Evolutionary conservation across 2,329 filamentous ascomycete species (phyloP).

Genomic region (Aspergillus spinulosporus): DNA sequence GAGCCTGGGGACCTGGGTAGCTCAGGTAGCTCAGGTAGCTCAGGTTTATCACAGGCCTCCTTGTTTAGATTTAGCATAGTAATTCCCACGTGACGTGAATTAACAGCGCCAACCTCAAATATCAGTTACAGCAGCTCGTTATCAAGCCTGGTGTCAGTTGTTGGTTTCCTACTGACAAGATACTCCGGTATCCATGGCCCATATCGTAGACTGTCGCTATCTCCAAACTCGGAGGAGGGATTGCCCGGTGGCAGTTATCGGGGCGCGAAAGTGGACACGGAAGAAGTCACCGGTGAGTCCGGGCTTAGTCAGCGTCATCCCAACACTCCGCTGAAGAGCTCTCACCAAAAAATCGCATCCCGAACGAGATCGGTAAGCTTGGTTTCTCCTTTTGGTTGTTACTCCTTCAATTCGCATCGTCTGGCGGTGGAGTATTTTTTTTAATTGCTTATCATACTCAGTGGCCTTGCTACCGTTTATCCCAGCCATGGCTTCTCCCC

Average conservation of each 20-base stretch:
- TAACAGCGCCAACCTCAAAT: too few species aligned
- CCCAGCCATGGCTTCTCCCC: constrained; percentile 57
- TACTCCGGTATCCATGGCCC: too few species aligned
- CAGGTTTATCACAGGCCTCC: too few species aligned
- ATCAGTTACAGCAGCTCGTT: too few species aligned
- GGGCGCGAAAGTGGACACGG: constrained; percentile 19
- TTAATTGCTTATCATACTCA: constrained; percentile 17
- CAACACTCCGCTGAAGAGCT: constrained; percentile 36
- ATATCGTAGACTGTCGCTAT: too few species aligned
- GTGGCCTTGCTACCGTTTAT: constrained; percentile 35
- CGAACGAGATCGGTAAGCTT: constrained; percentile 13
- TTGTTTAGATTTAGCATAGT: too few species aligned
- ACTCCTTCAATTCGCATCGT: constrained; percentile 14
- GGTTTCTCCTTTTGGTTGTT: constrained; percentile 15
- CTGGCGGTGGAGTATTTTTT: constrained; percentile 11
- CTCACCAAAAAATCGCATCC: constrained; percentile 27
- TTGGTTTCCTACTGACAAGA: too few species aligned
- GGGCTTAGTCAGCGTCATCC: constrained; percentile 36
- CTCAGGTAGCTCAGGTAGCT: background rate
- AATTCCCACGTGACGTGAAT: too few species aligned
- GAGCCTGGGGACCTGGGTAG: background rate
- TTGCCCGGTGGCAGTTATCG: constrained; percentile 17
- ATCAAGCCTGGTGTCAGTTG: too few species aligned
- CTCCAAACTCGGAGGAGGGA: constrained; percentile 7
- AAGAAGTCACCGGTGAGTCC: constrained; percentile 38